Percentiles rank a stretch among this genome's conserved stretches.
These are phyloP conservation scores for Coffea canephora DNA, from an alignment of 257 asterid genomes.

Conservation along the genomic window DNA sequence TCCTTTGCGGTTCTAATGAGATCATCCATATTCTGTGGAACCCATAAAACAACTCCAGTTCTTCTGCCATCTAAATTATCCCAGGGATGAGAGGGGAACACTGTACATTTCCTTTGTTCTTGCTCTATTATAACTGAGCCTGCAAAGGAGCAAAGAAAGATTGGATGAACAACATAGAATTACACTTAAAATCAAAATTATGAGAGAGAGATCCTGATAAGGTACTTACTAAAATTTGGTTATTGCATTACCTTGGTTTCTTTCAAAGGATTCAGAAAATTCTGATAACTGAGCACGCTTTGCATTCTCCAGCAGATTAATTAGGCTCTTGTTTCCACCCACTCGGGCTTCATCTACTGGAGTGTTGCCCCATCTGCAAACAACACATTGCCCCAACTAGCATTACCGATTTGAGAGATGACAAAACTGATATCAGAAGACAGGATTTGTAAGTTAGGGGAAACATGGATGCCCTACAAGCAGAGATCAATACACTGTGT, in stretches of 20 bases:
- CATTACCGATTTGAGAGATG: background rate
- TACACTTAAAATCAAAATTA: too few relatives aligned
- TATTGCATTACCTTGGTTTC: slow-evolving; percentile 17
- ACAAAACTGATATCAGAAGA: too few relatives aligned
- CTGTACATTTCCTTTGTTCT: slow-evolving; percentile 27
- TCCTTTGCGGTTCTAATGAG: slow-evolving; percentile 33
- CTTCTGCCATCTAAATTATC: slow-evolving; percentile 25
- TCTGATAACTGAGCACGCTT: slow-evolving; percentile 36
- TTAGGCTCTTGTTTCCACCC: slow-evolving; percentile 47
- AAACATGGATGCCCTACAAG: background rate
- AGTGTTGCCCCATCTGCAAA: slow-evolving; percentile 65
- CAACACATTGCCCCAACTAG: background rate
- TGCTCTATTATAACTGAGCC: slow-evolving; percentile 15
- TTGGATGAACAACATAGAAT: background rate
- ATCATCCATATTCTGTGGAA: slow-evolving; percentile 40
- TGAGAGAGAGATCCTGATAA: too few relatives aligned
- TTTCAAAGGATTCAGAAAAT: slow-evolving; percentile 25
- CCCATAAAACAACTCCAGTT: slow-evolving; percentile 35
- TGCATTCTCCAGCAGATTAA: slow-evolving; percentile 60
- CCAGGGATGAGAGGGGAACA: slow-evolving; percentile 31
- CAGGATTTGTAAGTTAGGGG: too few relatives aligned
- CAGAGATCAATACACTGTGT: background rate
- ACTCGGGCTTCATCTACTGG: slow-evolving; percentile 68
- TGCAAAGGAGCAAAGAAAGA: background rate
- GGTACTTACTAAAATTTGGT: background rate